A percentile compares a stretch with the other conserved stretches of the same genome.
phyloP scores from a whole-genome alignment of 441 rosid species.

The Erysimum pusillum region DNA sequence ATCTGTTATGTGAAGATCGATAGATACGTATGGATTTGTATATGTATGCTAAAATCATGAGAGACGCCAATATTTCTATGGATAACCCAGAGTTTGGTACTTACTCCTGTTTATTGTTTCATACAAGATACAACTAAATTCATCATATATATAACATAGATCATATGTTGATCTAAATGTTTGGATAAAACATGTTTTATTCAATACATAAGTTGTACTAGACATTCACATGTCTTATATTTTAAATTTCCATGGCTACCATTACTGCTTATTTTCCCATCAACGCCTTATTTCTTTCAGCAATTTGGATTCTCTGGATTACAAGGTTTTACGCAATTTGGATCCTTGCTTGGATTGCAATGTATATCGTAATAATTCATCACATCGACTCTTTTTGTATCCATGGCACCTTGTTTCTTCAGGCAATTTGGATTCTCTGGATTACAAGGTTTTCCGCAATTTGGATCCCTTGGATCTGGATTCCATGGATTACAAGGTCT shows the following conservation, averaged over 20 bases:
- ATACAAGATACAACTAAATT: neutral
- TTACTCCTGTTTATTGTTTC: neutral
- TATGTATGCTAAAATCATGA: conserved; percentile 33
- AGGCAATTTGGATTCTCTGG: neutral
- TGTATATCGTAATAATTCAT: neutral
- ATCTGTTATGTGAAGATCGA: conserved; percentile 16
- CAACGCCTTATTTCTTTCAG: neutral
- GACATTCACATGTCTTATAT: conserved; percentile 2
- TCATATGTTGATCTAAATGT: neutral
- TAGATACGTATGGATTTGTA: conserved; percentile 33
- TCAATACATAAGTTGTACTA: neutral
- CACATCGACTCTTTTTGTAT: neutral
- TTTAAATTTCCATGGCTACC: neutral
- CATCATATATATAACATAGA: neutral
- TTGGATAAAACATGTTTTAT: neutral
- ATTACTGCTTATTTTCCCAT: neutral
- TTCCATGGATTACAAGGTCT: neutral
- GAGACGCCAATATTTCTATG: neutral
- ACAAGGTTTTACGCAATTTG: conserved; percentile 12
- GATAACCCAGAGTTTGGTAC: neutral
- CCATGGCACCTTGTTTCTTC: neutral
- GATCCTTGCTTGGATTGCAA: neutral
- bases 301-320: conserved; percentile 28
- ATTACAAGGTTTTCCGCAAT: neutral
- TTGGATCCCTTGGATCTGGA: no score